A percentile compares a stretch with the other conserved stretches of the same genome.
Conservation (phyloP, 1,284 basidiomycete species). For the Pyrrhoderma noxium region DNA sequence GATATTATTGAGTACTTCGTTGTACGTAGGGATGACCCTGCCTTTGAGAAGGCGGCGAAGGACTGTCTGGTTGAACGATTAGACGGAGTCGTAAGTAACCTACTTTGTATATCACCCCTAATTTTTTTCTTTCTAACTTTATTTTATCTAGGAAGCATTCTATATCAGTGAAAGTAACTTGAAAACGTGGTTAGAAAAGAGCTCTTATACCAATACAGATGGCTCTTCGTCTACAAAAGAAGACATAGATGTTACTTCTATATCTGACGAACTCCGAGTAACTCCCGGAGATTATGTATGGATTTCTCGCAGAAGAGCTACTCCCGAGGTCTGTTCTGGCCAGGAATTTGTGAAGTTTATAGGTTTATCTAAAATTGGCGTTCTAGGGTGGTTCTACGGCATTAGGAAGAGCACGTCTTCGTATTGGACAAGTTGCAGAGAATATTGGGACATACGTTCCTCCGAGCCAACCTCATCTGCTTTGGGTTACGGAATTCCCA, state of each 20-base stretch:
- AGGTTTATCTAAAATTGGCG: not conserved
- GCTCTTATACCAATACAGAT: not conserved
- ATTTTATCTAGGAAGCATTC: conserved; percentile 6
- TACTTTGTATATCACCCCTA: conserved; percentile 5
- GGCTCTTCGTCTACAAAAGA: not conserved
- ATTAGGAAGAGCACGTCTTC: conserved; percentile 69
- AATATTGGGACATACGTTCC: conserved; percentile 47
- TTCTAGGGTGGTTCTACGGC: conserved; percentile 76
- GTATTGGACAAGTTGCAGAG: conserved; percentile 58
- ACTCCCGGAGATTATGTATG: conserved; percentile 10
- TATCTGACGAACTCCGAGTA: conserved; percentile 8
- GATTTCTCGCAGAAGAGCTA: conserved; percentile 12
- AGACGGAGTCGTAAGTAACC: conserved; percentile 20
- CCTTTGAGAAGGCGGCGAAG: conserved; percentile 39
- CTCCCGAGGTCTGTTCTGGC: conserved; percentile 8
- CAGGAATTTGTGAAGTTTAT: not conserved
- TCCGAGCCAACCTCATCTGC: conserved; percentile 65
- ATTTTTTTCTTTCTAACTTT: not conserved
- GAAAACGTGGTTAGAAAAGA: conserved; percentile 6
- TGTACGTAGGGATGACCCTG: conserved; percentile 31
- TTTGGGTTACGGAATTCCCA: conserved; percentile 96
- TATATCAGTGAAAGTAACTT: conserved; percentile 4
- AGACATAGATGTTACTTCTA: not conserved
- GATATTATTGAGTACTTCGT: conserved; percentile 52
- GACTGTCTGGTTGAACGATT: conserved; percentile 27